Percentiles rank a stretch among this genome's conserved stretches.
Conservation (phyloP, 306 rosid genomes). For the Cicer arietinum region DNA sequence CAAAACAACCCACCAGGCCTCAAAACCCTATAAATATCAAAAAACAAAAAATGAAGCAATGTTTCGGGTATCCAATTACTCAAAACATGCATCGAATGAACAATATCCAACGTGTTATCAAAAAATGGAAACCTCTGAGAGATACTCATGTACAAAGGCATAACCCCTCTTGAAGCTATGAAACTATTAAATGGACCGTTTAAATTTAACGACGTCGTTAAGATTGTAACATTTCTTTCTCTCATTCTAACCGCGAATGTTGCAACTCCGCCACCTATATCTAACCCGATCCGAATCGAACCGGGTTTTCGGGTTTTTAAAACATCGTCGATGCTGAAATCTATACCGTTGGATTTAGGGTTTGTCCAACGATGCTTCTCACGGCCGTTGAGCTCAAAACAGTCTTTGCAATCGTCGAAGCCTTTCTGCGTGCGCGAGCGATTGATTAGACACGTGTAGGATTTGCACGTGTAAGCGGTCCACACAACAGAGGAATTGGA, state of each 20-base stretch:
- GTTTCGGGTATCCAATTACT: constrained; percentile 53
- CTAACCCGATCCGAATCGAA: constrained; percentile 50
- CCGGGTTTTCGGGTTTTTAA: constrained; percentile 42
- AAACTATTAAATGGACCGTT: constrained; percentile 60
- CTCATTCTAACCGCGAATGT: constrained; percentile 57
- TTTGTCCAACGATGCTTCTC: constrained; percentile 49
- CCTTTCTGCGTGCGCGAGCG: constrained; percentile 38
- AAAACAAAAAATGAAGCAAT: constrained; percentile 44
- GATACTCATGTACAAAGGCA: constrained; percentile 51
- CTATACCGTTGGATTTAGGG: constrained; percentile 37
- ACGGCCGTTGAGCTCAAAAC: constrained; percentile 49
- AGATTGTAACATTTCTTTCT: constrained; percentile 45
- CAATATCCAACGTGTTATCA: constrained; percentile 58
- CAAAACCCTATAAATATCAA: constrained; percentile 51
- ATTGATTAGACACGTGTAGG: constrained; percentile 53
- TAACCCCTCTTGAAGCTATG: constrained; percentile 58
- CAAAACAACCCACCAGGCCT: constrained; percentile 63
- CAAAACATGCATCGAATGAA: constrained; percentile 61
- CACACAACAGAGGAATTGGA: constrained; percentile 54
- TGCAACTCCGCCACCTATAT: constrained; percentile 59
- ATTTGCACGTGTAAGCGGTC: constrained; percentile 59
- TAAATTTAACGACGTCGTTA: constrained; percentile 53
- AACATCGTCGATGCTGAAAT: constrained; percentile 56
- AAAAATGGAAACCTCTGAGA: constrained; percentile 57
- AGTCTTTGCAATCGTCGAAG: constrained; percentile 59